Evolutionary conservation across 2,329 filamentous ascomycete genomes (phyloP).

Genomic region (Aaosphaeria arxii): DNA sequence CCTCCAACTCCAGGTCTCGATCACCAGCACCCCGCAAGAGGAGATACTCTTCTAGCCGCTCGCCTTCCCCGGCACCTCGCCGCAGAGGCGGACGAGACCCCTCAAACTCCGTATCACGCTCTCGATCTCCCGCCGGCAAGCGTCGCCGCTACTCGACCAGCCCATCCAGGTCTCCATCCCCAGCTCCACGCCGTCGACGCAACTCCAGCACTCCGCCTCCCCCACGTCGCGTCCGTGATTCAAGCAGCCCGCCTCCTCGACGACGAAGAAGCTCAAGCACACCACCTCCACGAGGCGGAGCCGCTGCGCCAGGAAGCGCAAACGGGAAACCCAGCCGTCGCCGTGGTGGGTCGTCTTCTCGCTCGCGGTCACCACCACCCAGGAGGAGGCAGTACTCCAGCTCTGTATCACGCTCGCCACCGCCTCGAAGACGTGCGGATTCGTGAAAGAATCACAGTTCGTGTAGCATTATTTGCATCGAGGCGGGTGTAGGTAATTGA

Average conservation of each 20-base stretch:
- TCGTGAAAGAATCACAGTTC: too few relatives aligned
- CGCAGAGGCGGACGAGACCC: neutral
- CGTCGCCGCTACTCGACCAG: conserved; percentile 1
- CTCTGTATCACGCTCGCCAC: neutral
- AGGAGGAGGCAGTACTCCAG: conserved; percentile 1
- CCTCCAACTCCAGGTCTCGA: conserved; percentile 10
- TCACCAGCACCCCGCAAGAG: conserved; percentile 20
- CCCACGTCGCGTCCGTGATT: neutral
- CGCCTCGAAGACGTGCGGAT: conserved; percentile 7
- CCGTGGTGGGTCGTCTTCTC: neutral
- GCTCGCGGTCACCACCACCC: conserved; percentile 1
- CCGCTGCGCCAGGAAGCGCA: too few relatives aligned
- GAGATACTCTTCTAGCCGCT: conserved; percentile 26
- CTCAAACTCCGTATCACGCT: neutral
- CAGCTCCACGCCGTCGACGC: conserved; percentile 2
- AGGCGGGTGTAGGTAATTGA: too few relatives aligned
- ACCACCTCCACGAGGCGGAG: neutral
- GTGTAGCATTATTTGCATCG: too few relatives aligned
- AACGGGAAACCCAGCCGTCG: neutral
- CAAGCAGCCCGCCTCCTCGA: neutral
- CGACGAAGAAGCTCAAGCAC: neutral
- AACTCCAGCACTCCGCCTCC: neutral
- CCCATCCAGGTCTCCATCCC: conserved; percentile 5
- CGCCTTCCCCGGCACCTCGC: conserved; percentile 5
- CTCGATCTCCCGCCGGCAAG: conserved; percentile 11